Conservation (phyloP, 805 yeast species). For the Kuraishia ogatae region DNA sequence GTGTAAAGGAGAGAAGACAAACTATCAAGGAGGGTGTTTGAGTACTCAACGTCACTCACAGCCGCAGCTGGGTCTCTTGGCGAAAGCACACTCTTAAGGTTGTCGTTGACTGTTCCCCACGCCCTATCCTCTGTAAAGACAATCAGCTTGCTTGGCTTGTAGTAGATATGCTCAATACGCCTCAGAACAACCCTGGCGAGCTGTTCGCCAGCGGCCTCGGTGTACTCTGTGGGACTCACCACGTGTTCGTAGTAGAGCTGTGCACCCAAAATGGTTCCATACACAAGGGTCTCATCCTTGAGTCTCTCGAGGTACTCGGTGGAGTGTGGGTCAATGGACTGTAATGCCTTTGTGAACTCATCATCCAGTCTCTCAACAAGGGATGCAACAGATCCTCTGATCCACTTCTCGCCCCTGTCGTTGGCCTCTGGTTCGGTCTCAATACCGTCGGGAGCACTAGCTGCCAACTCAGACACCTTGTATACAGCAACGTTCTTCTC, state of each 20-base stretch:
- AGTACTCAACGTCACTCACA: constrained; percentile 25
- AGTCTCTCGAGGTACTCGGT: constrained; percentile 87
- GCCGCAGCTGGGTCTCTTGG: constrained; percentile 15
- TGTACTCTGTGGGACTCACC: constrained; percentile 31
- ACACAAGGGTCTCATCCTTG: constrained; percentile 75
- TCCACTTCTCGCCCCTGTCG: constrained; percentile 57
- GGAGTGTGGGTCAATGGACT: constrained; percentile 89
- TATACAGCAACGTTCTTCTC: constrained; percentile 51
- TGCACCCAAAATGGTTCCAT: constrained; percentile 69
- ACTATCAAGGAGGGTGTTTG: constrained; percentile 52
- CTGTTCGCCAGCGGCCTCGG: constrained; percentile 42
- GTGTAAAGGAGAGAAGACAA: constrained; percentile 58
- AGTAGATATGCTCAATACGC: constrained; percentile 88
- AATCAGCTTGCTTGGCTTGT: constrained; percentile 76
- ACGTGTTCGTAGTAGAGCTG: constrained; percentile 78
- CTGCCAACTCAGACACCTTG: constrained; percentile 62
- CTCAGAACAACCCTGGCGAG: constrained; percentile 70
- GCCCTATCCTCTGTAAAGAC: constrained; percentile 60
- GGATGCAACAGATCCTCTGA: constrained; percentile 80
- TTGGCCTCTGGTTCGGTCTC: constrained; percentile 62
- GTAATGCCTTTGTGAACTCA: constrained; percentile 82
- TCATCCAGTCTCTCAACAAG: constrained; percentile 91
- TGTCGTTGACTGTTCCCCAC: constrained; percentile 48
- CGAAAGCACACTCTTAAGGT: constrained; percentile 23
- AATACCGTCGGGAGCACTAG: constrained; percentile 60